Base-by-base conservation (phyloP, 148 eudicot genomes). In the Silene conica region DNA sequence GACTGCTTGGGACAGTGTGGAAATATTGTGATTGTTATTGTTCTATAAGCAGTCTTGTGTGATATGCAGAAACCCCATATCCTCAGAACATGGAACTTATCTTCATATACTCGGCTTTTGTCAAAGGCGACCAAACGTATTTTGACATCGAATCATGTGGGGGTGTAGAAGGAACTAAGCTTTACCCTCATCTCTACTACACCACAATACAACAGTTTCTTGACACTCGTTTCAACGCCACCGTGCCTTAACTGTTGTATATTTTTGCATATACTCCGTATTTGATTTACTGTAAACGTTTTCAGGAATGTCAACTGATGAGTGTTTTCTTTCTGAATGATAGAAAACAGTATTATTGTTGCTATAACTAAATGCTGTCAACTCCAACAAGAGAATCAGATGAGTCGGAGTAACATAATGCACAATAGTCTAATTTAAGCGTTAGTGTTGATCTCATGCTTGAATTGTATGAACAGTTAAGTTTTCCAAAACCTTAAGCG, bases 61-160 rank as follows among this genome's bases (percentile, higher is more conserved):
- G 38, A 22, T 43, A 71, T 84, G 83, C 92, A 92, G 97, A 88
- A 77, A 87, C 87, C 60, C 89, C 87, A 22, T 89, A 83, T 70
- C 97, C 95, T 20, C 74, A 81, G 60, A 88, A 85, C 78, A 81
- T 80, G 86, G 77, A 77, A 65, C 73, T 86, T 74, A 78, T 90
- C 31, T 88, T 89, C 87, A 83, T 86, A 82, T 89, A 88, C 77
- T 79, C 86, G 11, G 87, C 86, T 18, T 92, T 92, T 69, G 88
- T 92, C 25, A 92, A 87, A 76, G 95, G 97, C 70, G 95, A 92
- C 80, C 95, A 88, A 34, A 88, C 91, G 10, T 89, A 90, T 71
- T 92, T 88, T 18, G 91, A 88, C 71, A 78, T 85, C 1, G 84
- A 87, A 74, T 73, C 88, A 71, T 76, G 91, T 2, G 82, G 80